Conservation (phyloP, 73 alveolate species). For the Paramecium pentaurelia region DNA sequence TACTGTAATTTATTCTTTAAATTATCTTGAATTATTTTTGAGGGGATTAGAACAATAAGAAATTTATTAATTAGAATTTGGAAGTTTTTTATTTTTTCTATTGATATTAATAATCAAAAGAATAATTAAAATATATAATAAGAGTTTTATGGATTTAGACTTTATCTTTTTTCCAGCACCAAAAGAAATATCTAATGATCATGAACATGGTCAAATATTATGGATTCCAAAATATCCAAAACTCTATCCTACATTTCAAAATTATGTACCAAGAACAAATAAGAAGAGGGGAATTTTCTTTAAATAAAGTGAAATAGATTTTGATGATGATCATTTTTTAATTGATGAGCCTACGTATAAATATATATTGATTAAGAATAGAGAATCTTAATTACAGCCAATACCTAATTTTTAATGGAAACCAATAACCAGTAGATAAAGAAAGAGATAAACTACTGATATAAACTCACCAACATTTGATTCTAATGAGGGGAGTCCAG, state of each 20-base stretch:
- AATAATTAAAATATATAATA: background rate
- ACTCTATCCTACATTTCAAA: background rate
- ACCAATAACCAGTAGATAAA: background rate
- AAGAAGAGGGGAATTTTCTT: background rate
- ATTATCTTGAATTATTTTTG: background rate
- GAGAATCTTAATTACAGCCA: background rate
- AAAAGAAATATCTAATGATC: background rate
- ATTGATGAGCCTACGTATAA: background rate
- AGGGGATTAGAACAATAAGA: background rate
- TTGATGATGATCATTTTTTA: background rate
- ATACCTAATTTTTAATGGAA: background rate
- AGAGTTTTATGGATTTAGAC: background rate
- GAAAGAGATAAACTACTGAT: background rate
- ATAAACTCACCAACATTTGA: background rate
- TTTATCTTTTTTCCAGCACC: conserved; percentile 11
- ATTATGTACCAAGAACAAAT: conserved; percentile 6
- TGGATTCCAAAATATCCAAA: conserved; percentile 17
- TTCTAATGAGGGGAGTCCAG: background rate
- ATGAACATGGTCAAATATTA: background rate
- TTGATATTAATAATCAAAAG: background rate
- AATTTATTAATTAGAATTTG: background rate
- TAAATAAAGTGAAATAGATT: background rate
- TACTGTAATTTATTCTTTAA: background rate
- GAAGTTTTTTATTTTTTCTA: background rate
- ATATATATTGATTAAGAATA: background rate